These are phyloP conservation scores for Nicotiana tabacum DNA, from an alignment of 257 asterid genomes.

Conservation along the genomic window DNA sequence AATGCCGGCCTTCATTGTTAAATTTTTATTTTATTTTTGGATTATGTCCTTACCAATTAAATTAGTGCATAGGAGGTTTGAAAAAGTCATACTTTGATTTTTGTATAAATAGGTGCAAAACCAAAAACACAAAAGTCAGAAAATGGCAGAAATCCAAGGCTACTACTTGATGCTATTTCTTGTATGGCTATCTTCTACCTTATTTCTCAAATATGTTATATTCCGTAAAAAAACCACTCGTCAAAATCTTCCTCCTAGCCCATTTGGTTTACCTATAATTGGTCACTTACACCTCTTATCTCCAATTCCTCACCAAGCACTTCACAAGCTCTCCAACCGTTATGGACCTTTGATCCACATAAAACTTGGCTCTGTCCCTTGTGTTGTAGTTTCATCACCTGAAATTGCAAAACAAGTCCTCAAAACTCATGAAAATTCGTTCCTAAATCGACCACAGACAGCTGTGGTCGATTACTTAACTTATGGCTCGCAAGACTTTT, in stretches of 20 bases:
- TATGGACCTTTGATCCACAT: slow-evolving; percentile 55
- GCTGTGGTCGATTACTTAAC: slow-evolving; percentile 46
- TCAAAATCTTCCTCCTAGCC: slow-evolving; percentile 51
- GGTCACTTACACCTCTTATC: slow-evolving; percentile 76
- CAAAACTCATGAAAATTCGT: slow-evolving; percentile 53
- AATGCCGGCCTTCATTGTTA: no score
- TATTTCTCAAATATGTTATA: slow-evolving; percentile 26
- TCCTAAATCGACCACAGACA: slow-evolving; percentile 47
- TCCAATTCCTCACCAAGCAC: slow-evolving; percentile 77
- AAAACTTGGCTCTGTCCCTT: slow-evolving; percentile 53
- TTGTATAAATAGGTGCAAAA: no score
- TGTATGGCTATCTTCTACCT: slow-evolving; percentile 36
- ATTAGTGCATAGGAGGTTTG: no score
- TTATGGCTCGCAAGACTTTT: slow-evolving; percentile 60
- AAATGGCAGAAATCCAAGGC: slow-evolving; percentile 39
- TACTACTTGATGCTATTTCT: slow-evolving; percentile 27
- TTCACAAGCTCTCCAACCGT: slow-evolving; percentile 43
- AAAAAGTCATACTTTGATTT: no score
- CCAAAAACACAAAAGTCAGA: no score
- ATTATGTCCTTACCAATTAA: no score
- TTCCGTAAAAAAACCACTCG: slow-evolving; percentile 7
- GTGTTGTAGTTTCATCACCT: slow-evolving; percentile 62
- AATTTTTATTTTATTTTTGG: no score
- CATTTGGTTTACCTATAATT: slow-evolving; percentile 50
- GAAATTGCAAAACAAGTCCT: slow-evolving; percentile 55